Evolutionary conservation across 768 basidiomycete species (phyloP), one percentile per base, ranked within the genome.

Genomic region (Amanita rimosa): DNA sequence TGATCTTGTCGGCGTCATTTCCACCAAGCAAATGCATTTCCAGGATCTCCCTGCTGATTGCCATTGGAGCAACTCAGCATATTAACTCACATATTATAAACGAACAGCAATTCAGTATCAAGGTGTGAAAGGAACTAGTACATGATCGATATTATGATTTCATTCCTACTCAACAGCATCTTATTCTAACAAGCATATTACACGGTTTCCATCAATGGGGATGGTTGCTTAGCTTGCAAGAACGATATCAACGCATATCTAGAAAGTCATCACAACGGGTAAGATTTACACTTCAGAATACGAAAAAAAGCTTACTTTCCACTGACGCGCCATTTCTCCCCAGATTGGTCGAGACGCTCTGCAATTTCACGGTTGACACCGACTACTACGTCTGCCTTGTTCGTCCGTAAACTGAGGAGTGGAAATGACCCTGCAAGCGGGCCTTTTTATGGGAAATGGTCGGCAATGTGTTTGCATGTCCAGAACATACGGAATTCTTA

Each of bases 301-400:
- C 6, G 1, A 37, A 44, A 5, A 35, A 24, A 14, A 19, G 64
- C 78, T 62, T 57, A 93, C 86, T 79, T 81, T 50, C 92, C 92
- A 59, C 79, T 81, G 6, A 82, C 73, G 44, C 87, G 68, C 92
- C 91, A 94, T 51, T 78, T 79, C 58, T 78, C 75, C 5, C 70
- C 81, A 40, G 69, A 74, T 26, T 64, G 63, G 57, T 92, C 85
- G 3, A 94, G 65, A 44, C 71, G 67, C 52, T 85, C 82, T 0
- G 79, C 89, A 1, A 79, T 65, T 0, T 81, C 83, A 55, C 79
- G 70, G 1, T 74, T 66, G 2, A 99, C 71, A 0, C 91, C 95
- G 21, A 89, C 90, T 5, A 83, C 85, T 2, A 96, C 92, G 59
- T 97, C 93, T 0, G 95, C 95, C 63, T 99, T 99, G 70, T 85